A percentile compares a stretch with the other conserved stretches of the same genome.
Evolutionary conservation across 495 filamentous ascomycete species (phyloP).

Genomic region (Penicillium paradoxum): DNA sequence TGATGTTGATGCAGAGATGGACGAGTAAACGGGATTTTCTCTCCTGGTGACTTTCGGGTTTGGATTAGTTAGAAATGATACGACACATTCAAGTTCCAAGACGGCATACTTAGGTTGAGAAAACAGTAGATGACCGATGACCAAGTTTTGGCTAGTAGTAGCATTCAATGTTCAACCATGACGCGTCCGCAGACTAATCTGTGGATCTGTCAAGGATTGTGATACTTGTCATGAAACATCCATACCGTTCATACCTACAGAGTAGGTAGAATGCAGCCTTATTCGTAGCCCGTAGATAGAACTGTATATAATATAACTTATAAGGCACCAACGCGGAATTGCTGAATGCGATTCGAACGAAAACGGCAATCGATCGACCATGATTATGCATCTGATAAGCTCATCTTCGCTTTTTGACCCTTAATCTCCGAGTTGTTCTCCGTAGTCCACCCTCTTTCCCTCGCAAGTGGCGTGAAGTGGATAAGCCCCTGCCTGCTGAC

Average conservation of each 20-base stretch:
- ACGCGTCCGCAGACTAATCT: not conserved
- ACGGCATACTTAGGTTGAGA: too few species aligned
- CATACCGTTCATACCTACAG: too few species aligned
- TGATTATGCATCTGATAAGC: too few species aligned
- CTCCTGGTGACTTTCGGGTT: not conserved
- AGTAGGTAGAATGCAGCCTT: too few species aligned
- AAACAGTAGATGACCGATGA: too few species aligned
- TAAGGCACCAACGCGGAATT: too few species aligned
- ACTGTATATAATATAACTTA: too few species aligned
- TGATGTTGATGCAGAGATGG: not conserved
- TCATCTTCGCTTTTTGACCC: too few species aligned
- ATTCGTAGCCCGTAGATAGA: too few species aligned
- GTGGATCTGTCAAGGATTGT: not conserved
- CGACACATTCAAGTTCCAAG: too few species aligned
- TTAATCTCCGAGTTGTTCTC: not conserved
- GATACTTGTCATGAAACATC: too few species aligned
- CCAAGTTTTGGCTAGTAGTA: not conserved
- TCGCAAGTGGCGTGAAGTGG: not conserved
- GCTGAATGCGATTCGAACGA: not conserved
- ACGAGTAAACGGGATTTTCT: not conserved
- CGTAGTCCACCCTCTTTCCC: not conserved
- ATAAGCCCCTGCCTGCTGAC: constrained; percentile 7
- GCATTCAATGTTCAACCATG: not conserved
- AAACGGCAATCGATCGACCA: constrained; percentile 6
- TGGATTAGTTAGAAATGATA: not conserved